Conservation (phyloP, 1,139 yeast species). For the Nematodospora anomalae region DNA sequence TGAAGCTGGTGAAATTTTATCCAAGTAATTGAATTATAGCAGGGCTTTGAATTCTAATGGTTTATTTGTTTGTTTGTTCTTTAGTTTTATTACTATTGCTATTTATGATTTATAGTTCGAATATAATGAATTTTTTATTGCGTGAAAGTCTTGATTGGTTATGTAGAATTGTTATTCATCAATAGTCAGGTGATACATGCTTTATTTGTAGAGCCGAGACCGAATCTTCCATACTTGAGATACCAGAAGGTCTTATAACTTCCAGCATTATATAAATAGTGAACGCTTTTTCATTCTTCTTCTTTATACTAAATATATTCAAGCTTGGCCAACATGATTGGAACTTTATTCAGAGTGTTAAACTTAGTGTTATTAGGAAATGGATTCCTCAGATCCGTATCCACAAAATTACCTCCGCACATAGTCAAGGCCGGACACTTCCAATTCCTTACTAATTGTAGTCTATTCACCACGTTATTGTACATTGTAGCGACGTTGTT, state of each 20-base stretch:
- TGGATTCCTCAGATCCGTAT: too few relatives aligned
- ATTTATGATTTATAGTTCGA: not conserved
- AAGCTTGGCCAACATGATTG: too few relatives aligned
- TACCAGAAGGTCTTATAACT: too few relatives aligned
- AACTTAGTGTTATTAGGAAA: conserved; percentile 7
- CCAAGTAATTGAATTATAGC: conserved; percentile 24
- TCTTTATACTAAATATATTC: too few relatives aligned
- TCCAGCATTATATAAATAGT: too few relatives aligned
- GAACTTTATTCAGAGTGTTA: conserved; percentile 5
- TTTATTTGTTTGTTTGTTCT: not conserved
- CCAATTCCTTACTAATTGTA: conserved; percentile 62
- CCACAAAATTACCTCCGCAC: conserved; percentile 39
- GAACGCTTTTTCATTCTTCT: too few relatives aligned
- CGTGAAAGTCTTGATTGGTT: too few relatives aligned
- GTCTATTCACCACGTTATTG: conserved; percentile 19
- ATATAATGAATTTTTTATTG: not conserved
- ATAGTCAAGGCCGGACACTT: conserved; percentile 55
- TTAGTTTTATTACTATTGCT: not conserved
- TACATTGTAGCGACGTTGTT: conserved; percentile 7
- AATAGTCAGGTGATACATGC: too few relatives aligned
- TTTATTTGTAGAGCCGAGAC: too few relatives aligned
- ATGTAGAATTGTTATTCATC: too few relatives aligned
- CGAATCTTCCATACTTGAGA: too few relatives aligned
- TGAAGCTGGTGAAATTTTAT: conserved; percentile 30
- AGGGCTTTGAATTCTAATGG: not conserved